Percentiles rank a stretch among this genome's conserved stretches.
phyloP scores from a whole-genome alignment of 768 basidiomycete species.

The Russula vinacea region DNA sequence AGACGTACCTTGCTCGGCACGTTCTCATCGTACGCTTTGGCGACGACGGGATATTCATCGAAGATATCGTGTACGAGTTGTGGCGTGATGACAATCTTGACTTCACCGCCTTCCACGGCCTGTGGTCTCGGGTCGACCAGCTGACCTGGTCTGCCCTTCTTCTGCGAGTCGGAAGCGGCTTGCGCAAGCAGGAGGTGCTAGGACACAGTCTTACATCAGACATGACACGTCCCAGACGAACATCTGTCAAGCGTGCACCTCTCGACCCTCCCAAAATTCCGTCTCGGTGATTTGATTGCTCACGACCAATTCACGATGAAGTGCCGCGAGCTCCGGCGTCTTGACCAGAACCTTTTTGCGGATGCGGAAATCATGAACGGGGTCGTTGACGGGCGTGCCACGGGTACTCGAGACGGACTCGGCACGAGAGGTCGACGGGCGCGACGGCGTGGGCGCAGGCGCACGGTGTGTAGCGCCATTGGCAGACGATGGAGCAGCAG shows the following conservation, averaged over 20 bases:
- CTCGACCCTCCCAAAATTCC: constrained; percentile 97
- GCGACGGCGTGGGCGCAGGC: constrained; percentile 38
- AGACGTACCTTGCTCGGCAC: constrained; percentile 74
- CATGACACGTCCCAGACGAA: constrained; percentile 28
- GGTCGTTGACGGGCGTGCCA: constrained; percentile 57
- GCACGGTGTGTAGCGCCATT: constrained; percentile 31
- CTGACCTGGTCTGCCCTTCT: constrained; percentile 78
- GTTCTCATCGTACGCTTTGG: constrained; percentile 87
- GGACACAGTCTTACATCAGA: constrained; percentile 31
- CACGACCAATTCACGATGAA: constrained; percentile 89
- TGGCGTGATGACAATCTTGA: constrained; percentile 86
- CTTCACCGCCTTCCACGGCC: constrained; percentile 77
- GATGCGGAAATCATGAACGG: constrained; percentile 65
- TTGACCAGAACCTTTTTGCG: constrained; percentile 76
- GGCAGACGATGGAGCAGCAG: constrained; percentile 31
- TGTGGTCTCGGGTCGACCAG: constrained; percentile 87
- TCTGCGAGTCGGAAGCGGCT: constrained; percentile 67
- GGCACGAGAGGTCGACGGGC: constrained; percentile 56
- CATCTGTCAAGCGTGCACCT: constrained; percentile 51
- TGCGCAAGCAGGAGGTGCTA: constrained; percentile 77
- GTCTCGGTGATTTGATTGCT: constrained; percentile 80
- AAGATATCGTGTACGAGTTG: constrained; percentile 95
- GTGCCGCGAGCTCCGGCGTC: constrained; percentile 69
- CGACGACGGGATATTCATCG: constrained; percentile 94
- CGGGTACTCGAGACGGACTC: constrained; percentile 55